Base-by-base conservation (phyloP, 2,329 filamentous ascomycete genomes). In the Neonectria sp. region DNA sequence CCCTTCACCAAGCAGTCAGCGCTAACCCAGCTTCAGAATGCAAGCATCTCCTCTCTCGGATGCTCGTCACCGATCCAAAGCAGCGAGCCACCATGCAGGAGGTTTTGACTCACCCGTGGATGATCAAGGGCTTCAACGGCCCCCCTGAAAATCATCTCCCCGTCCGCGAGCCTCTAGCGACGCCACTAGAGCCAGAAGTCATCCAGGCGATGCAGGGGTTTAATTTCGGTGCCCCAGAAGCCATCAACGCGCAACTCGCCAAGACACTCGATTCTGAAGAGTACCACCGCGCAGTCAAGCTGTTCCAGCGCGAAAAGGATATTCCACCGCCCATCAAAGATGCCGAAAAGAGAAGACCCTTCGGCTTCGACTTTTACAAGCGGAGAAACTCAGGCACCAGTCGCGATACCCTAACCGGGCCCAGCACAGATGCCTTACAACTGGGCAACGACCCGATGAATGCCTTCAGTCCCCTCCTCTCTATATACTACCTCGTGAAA, bases 171-270 rank as follows among this genome's bases (percentile, higher is more conserved):
- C 94, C 96, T 2, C 81, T 98, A n/a, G 89, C 92, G 43, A 84
- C 97, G 15, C 95, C 95, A 6, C 84, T 99, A 11, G 95, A 98
- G 77, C 85, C 88, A 2, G 91, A 93, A 49, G 92, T 98, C 5
- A 89, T 99, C 63, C 90, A 94, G 55, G 95, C 93, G 73, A 99
- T 99, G 96, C 97, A 95, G 27, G 96, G 96, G 3, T 99, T 99
- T 80, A 97, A 98, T 80, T 99, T 98, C 83, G 96, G 96, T 1
- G 88, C 94, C 0, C 88, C 94, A 1, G 95, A 98, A 60, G 89
- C 90, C 63, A 98, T 99, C 77, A 91, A 89, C 63, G 84, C 89
- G 3, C 94, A 98, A 78, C 87, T 99, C 49, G 93, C 91, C 11
- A 93, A 92, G 70, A 89, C 95, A n/a, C 89, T 99, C 67, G 93